Evolutionary conservation across 2,329 filamentous ascomycete genomes (phyloP).

Genomic region (Apiospora marii): DNA sequence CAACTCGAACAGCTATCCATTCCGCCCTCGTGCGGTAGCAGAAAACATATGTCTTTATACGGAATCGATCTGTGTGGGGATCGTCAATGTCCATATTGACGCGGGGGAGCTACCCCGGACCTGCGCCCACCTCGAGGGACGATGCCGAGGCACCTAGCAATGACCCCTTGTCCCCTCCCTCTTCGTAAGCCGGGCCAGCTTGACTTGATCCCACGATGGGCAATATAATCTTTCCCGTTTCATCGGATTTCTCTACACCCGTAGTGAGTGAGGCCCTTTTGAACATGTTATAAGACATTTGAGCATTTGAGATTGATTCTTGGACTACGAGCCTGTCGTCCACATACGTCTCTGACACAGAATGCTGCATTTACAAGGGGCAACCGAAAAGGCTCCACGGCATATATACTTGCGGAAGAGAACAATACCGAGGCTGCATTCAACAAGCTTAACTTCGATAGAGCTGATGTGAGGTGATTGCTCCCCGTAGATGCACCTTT

Average conservation of each 20-base stretch:
- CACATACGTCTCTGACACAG: neutral
- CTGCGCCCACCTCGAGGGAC: neutral
- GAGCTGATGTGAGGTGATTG: neutral
- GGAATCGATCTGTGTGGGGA: neutral
- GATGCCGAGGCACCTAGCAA: conserved; percentile 22
- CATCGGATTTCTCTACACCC: neutral
- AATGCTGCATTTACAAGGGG: neutral
- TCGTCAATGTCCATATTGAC: neutral
- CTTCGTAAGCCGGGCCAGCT: neutral
- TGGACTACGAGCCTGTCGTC: neutral
- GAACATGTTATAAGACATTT: neutral
- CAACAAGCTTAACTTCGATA: neutral
- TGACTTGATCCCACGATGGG: neutral
- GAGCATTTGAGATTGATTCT: neutral
- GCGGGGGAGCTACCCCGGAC: conserved; percentile 18
- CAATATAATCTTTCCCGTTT: neutral
- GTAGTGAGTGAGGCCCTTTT: neutral
- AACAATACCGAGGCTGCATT: neutral
- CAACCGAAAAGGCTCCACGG: neutral
- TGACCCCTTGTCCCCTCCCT: neutral
- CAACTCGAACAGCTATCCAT: neutral
- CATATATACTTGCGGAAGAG: neutral
- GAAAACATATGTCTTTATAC: neutral
- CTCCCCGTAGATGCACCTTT: neutral
- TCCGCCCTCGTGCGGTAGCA: neutral